Evolutionary conservation across 2,329 filamentous ascomycete species (phyloP).

Genomic region (Phialemoniopsis sp.): DNA sequence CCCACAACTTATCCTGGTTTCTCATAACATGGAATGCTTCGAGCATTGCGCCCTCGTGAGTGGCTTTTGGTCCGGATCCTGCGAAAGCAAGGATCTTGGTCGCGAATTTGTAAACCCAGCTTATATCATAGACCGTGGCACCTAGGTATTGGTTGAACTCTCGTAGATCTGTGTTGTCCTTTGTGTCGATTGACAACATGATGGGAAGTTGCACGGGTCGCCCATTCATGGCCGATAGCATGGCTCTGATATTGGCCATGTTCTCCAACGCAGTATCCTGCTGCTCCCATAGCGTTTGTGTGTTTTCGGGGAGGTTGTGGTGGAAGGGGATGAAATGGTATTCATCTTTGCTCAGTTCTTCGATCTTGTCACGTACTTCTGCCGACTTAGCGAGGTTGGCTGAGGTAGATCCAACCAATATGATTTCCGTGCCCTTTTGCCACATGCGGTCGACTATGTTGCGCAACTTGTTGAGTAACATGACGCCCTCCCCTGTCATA

Average conservation of each 20-base stretch:
- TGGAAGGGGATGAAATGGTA: conserved; percentile 22
- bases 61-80: conserved; percentile 6
- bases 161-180: conserved; percentile 1
- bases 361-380: conserved; percentile 18
- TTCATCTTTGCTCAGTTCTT: conserved; percentile 23
- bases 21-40: conserved; percentile 18
- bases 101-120: conserved; percentile 25
- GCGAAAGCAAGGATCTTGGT: conserved; percentile 17
- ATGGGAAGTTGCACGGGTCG: conserved; percentile 9
- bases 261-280: conserved; percentile 40
- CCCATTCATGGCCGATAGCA: conserved; percentile 34
- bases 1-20: conserved; percentile 18
- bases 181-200: no score
- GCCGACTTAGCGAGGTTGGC: conserved; percentile 38
- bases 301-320: conserved; percentile 4
- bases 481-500: conserved; percentile 62
- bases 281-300: conserved; percentile 13
- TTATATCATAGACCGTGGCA: conserved; percentile 19
- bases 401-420: conserved; percentile 73
- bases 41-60: conserved; percentile 9
- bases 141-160: conserved; percentile 6
- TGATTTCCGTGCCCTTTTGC: conserved; percentile 64
- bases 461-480: conserved; percentile 67
- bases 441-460: conserved; percentile 69
- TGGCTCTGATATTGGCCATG: conserved; percentile 39